Base-by-base conservation (phyloP, 2,329 filamentous ascomycete genomes). In the Zymoseptoria tritici region DNA sequence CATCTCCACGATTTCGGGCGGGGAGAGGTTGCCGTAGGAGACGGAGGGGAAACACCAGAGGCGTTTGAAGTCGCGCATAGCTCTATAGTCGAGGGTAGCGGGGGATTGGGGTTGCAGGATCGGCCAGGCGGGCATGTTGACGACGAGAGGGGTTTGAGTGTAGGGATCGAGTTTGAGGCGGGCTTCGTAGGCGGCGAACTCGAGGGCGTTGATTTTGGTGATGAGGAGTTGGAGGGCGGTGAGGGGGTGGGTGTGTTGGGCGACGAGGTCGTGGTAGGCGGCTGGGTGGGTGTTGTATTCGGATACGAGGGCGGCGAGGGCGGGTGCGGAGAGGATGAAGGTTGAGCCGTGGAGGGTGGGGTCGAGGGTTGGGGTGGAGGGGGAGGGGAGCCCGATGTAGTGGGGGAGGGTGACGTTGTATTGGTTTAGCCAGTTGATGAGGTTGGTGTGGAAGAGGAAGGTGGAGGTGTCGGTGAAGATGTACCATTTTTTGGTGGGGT, bases 391-490 rank as follows among this genome's bases (percentile, higher is more conserved):
- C 60, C 79, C 79, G 60, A 81, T 74, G 66, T 81, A 82, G 1
- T 78, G 60, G 16, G 75, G 73, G 5, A 64, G 62, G 4, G 70
- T 68, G 7, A 76, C 74, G 57, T 81, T 75, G 61, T 80, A 75
- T 20, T 73, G 76, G 19, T 73, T 73, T 16, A 81, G 72, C 58
- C 79, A 76, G 4, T 75, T 75, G 56, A 80, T 79, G 51, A 75
- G 52, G 46, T 71, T 76, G 51, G 70, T 67, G 74, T 74, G 77
- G 20, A 75, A 66, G 9, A 78, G 61, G 60, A 74, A 81, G 49
- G 80, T 81, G 64, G 82, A 79, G 1, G 78, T 77, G 61, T 82
- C 80, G 50, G 80, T 74, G 64, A 83, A 82, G 56, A 83, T 76
- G 63, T 79, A 83, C 75, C 81, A 82, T 54, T 78, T 74, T 57